Evolutionary conservation across 768 basidiomycete species (phyloP), one percentile per base, ranked within the genome.

Genomic region (Boletus sensibilis): DNA sequence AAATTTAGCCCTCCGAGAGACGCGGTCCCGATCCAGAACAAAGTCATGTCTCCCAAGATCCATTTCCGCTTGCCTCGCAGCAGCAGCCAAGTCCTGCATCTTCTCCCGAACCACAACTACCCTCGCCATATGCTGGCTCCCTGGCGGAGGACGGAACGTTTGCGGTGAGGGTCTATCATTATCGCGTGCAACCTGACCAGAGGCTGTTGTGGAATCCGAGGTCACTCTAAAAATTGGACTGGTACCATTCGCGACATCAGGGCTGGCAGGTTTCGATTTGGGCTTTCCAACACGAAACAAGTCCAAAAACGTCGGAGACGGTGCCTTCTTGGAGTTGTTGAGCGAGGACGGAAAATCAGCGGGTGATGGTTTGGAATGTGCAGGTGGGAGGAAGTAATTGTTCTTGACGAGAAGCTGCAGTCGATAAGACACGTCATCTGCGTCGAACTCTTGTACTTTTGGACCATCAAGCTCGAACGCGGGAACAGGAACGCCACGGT

Each of bases 381-480:
- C 91, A 11, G 92, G 92, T 4, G 92, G 92, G 37, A 94, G 83
- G 66, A 90, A 94, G 68, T 94, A 94, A 66, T 80, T 92, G 72
- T 94, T 94, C 69, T 87, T 89, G 52, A 94, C 87, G 39, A 94
- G 82, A 51, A 94, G 80, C 39, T 85, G 87, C 20, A 94, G 82
- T 23, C 92, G 87, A 73, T 91, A 90, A 20, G 90, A 85, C 39
- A 93, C 90, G 65, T 94, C 92, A 71, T 94, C 91, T 21, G 80
- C 79, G 63, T 83, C 79, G 60, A 79, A 83, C 50, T 77, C 80
- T 60, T 82, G 78, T 27, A 76, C 69, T 45, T 76, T 81, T 35
- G 76, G 79, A 18, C 75, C 76, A 27, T 82, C 82, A 16, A 82
- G 72, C 47, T 78, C 76, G 52, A 79, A 75, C 1, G 79, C 74